Evolutionary conservation across 1,284 basidiomycete species (phyloP), one percentile per base, ranked within the genome.

Genomic region (Ceratobasidium sp.): DNA sequence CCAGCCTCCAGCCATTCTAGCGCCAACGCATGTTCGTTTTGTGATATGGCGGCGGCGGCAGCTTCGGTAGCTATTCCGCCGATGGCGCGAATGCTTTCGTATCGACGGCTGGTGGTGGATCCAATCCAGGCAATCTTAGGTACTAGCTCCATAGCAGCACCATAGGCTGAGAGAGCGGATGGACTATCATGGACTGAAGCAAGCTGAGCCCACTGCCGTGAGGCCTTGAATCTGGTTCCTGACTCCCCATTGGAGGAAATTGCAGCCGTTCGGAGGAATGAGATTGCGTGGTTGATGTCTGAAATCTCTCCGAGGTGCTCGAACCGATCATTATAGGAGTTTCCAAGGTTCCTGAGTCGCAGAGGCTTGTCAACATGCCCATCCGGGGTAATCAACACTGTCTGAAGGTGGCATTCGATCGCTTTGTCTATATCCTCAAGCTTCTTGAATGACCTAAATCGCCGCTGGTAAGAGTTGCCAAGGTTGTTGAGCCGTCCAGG

Each of bases 1-100:
- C 80, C 79, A 61, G 76, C 23, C 61, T 80, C 79, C 1, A 80
- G 67, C 72, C 77, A 77, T 59, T 80, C 79, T 18, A 80, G 41
- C 18, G 79, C 79, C 3, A 59, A 21, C 5, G 55, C 73, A 18
- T 43, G 61, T 1, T 70, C n/a, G 5, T 26, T 8, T 41, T 47
- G 16, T 16, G 44, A 21, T 8, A 73, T 71, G 1, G 64, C 73
- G 8, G 26, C 57, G 3, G 73, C 55, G 0, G 50, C 57, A 1
- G 57, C 73, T n/a, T 71, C 52, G 5, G 46, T 41, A 32, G 67
- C 38, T 8, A 61, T 38, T 13, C 26, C 18, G 26, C 49, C 66
- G 4, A 70, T 49, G 18, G n/a, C 43, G 0, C 16, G n/a, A 3
- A 28, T n/a, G 5, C 23, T 13, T 16, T 38, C 30, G 18, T 73